Conservation (phyloP, 306 rosid species). For the Lathyrus oleraceus region DNA sequence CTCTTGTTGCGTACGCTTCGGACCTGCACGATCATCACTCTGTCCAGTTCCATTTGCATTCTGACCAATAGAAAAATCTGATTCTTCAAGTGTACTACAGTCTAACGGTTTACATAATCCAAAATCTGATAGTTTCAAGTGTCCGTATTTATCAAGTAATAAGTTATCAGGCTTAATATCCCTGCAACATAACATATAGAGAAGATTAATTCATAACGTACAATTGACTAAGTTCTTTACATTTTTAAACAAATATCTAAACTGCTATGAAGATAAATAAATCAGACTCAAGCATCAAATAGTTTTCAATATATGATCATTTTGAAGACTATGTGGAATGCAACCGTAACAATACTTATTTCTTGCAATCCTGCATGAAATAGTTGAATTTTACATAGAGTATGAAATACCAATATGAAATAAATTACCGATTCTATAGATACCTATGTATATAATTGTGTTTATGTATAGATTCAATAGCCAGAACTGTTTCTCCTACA, state of each 20-base stretch:
- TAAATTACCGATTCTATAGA: conserved; percentile 6
- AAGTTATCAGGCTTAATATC: conserved; percentile 96
- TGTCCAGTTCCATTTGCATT: conserved; percentile 52
- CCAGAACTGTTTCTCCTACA: conserved; percentile 85
- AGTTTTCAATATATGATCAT: conserved; percentile 7
- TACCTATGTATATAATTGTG: conserved; percentile 98
- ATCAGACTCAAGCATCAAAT: conserved; percentile 1
- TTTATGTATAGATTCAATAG: conserved; percentile 91
- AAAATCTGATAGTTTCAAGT: conserved; percentile 87
- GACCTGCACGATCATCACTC: conserved; percentile 54
- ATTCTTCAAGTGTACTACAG: conserved; percentile 72
- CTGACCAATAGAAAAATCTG: conserved; percentile 56
- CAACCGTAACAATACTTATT: background rate
- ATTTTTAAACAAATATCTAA: background rate
- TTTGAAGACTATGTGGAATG: conserved; percentile 5
- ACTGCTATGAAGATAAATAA: conserved; percentile 2
- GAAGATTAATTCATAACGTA: conserved; percentile 9
- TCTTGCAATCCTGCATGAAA: background rate
- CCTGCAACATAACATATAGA: conserved; percentile 54
- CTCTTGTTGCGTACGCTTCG: conserved; percentile 93
- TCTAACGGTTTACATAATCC: conserved; percentile 98
- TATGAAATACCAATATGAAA: background rate
- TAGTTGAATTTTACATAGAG: conserved; percentile 1
- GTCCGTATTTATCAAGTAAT: conserved; percentile 89
- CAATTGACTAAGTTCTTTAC: conserved; percentile 2